Percentiles rank a stretch among this genome's conserved stretches.
phyloP scores from a whole-genome alignment of 2,329 filamentous ascomycete species.

The Colletotrichum ledebouriae region DNA sequence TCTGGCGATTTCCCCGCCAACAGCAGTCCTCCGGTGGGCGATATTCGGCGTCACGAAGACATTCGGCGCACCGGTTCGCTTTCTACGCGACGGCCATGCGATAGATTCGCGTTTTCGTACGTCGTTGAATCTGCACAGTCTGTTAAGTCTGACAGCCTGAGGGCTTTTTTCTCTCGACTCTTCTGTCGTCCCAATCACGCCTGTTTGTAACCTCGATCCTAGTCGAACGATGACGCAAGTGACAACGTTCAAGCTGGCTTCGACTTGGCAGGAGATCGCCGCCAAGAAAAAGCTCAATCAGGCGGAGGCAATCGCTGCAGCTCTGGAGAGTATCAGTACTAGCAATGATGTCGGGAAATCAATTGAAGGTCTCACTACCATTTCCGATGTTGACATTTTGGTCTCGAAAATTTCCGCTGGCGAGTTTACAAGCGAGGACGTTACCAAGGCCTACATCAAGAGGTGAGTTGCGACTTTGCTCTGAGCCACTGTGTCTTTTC shows the following conservation, averaged over 20 bases:
- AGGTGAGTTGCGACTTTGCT: neutral
- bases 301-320: constrained; percentile 4
- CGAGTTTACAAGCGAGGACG: neutral
- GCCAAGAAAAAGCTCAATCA: constrained; percentile 18
- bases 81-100: neutral
- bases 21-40: neutral
- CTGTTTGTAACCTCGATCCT: neutral
- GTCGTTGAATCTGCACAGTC: neutral
- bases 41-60: constrained; percentile 3
- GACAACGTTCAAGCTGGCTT: neutral
- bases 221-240: constrained; percentile 2
- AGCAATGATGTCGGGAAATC: neutral
- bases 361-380: neutral
- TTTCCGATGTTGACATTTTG: constrained; percentile 1
- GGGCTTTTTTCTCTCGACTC: neutral
- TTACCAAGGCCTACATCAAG: constrained; percentile 16
- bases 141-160: neutral
- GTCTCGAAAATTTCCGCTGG: constrained; percentile 1
- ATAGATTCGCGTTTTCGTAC: neutral
- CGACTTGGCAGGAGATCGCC: constrained; percentile 5
- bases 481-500: neutral
- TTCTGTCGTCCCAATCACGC: neutral
- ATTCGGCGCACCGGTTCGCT: constrained; percentile 10
- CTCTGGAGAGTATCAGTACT: accelerated
- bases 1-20: no score